phyloP scores from a whole-genome alignment of 2,329 filamentous ascomycete species.

The Phaeosphaeriaceae sp. region DNA sequence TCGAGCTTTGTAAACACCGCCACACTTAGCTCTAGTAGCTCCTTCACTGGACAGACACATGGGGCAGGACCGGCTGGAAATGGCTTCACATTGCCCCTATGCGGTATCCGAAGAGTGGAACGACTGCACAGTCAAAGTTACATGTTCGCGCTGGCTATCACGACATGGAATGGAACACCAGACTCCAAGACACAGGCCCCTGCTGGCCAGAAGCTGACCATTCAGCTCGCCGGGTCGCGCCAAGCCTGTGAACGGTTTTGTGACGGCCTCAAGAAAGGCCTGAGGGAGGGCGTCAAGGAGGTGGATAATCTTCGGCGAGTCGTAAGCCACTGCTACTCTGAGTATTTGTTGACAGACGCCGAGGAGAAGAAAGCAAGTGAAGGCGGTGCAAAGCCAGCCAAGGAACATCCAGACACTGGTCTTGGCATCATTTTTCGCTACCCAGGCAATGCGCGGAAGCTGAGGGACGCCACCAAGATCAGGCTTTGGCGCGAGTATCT shows the following conservation, averaged over 20 bases:
- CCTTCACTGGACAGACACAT: conserved; percentile 91
- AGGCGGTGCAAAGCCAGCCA: conserved; percentile 52
- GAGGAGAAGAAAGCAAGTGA: conserved; percentile 42
- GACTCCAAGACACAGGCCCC: conserved; percentile 52
- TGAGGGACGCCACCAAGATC: conserved; percentile 96
- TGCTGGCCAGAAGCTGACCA: conserved; percentile 81
- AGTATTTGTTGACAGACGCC: conserved; percentile 57
- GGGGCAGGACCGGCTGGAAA: conserved; percentile 92
- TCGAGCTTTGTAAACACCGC: conserved; percentile 84
- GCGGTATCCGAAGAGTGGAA: conserved; percentile 89
- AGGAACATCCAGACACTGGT: conserved; percentile 83
- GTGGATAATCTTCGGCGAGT: conserved; percentile 84
- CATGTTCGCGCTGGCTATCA: conserved; percentile 90
- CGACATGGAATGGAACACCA: conserved; percentile 80
- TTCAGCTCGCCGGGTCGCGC: conserved; percentile 88
- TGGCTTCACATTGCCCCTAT: conserved; percentile 93
- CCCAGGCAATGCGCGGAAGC: conserved; percentile 90
- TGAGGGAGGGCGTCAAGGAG: conserved; percentile 85
- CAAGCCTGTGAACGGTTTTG: conserved; percentile 94
- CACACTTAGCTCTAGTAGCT: conserved; percentile 77
- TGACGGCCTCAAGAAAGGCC: conserved; percentile 88
- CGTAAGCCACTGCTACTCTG: conserved; percentile 84
- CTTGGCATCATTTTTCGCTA: conserved; percentile 93
- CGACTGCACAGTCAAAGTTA: conserved; percentile 91
- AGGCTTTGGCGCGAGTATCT: conserved; percentile 96